These are phyloP conservation scores for Lophiotrema nucula DNA, from an alignment of 495 filamentous ascomycete species.

Conservation along the genomic window DNA sequence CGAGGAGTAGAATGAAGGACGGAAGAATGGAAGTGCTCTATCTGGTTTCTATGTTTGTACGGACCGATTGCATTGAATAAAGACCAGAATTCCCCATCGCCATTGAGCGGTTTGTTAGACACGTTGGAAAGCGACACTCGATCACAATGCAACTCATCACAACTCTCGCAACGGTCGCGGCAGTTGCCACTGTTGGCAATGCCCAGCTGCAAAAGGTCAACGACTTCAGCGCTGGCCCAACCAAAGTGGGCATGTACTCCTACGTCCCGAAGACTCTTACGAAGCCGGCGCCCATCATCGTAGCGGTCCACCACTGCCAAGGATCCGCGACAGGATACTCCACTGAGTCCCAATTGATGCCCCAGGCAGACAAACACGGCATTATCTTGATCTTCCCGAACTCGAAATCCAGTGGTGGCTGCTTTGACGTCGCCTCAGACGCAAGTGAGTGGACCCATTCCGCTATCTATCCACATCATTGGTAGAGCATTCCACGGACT, in stretches of 20 bases:
- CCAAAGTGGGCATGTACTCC: constrained; percentile 16
- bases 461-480: neutral
- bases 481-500: too few relatives aligned
- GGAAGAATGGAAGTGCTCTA: too few relatives aligned
- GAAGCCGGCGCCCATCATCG: constrained; percentile 33
- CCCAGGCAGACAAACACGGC: constrained; percentile 48
- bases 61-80: too few relatives aligned
- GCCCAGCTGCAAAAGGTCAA: constrained; percentile 8
- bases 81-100: too few relatives aligned
- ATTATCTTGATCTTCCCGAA: constrained; percentile 57
- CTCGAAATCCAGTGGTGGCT: constrained; percentile 49
- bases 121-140: too few relatives aligned
- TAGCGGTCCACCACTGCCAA: constrained; percentile 34
- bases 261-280: constrained; percentile 24
- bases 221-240: constrained; percentile 11
- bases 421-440: constrained; percentile 54
- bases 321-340: constrained; percentile 35
- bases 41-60: too few relatives aligned
- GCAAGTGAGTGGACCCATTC: constrained; percentile 15
- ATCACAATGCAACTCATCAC: too few relatives aligned
- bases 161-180: constrained; percentile 2
- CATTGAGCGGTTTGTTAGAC: too few relatives aligned
- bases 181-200: neutral
- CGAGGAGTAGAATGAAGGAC: too few relatives aligned
- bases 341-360: constrained; percentile 34